Evolutionary conservation across 2,329 filamentous ascomycete species (phyloP).

Genomic region (Talaromyces sp.): DNA sequence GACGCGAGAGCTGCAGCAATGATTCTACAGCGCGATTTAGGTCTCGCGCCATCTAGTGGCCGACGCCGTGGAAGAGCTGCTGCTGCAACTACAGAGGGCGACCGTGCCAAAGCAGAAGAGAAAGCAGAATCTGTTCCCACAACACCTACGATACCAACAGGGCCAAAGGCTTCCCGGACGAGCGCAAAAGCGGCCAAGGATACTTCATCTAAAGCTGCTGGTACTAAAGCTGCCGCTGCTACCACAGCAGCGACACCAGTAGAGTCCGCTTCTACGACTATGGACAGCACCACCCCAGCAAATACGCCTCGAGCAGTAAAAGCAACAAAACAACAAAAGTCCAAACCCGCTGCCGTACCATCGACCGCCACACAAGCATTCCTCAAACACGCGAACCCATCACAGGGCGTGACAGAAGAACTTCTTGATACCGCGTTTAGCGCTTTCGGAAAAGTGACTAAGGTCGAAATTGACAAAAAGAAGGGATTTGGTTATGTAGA

Average conservation of each 20-base stretch:
- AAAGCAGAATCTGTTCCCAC: conserved; percentile 12
- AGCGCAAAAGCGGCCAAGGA: conserved; percentile 17
- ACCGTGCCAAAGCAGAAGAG: conserved; percentile 22
- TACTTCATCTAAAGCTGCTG: background rate
- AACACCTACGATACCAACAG: conserved; percentile 12
- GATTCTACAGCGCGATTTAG: conserved; percentile 61
- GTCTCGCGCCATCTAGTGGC: conserved; percentile 48
- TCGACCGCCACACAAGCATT: conserved; percentile 55
- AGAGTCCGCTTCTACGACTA: background rate
- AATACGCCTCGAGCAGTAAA: conserved; percentile 22
- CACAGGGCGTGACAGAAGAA: conserved; percentile 84
- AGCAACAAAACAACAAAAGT: conserved; percentile 27
- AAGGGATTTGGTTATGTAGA: conserved; percentile 94
- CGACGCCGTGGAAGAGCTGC: conserved; percentile 34
- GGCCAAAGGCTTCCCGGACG: conserved; percentile 10
- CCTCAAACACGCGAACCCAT: conserved; percentile 79
- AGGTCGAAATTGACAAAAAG: conserved; percentile 88
- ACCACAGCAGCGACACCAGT: background rate
- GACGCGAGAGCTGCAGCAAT: conserved; percentile 53
- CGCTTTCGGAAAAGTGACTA: conserved; percentile 68
- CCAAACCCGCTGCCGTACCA: conserved; percentile 25
- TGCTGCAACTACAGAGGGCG: conserved; percentile 22
- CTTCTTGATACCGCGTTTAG: conserved; percentile 72
- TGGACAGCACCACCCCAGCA: conserved; percentile 4
- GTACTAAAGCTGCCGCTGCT: conserved; percentile 11